A percentile compares a stretch with the other conserved stretches of the same genome.
Evolutionary conservation across 176 grass and related monocot genomes (phyloP).

Genomic region (Areca catechu): DNA sequence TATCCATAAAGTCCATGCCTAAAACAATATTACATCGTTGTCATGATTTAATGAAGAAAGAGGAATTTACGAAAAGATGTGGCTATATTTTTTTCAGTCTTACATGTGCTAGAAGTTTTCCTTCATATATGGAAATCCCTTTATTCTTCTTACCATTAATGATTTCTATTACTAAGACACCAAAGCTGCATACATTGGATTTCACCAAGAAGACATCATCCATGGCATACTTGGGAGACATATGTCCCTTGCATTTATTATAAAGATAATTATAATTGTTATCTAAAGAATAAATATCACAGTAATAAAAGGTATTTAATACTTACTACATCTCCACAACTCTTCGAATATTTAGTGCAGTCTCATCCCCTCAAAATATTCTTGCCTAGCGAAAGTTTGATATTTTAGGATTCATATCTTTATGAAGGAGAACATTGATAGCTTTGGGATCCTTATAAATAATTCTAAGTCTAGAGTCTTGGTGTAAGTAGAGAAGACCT

Average conservation of each 20-base stretch:
- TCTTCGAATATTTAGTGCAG: slow-evolving; percentile 48
- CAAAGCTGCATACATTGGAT: slow-evolving; percentile 60
- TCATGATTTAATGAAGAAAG: too few relatives aligned
- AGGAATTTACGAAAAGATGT: too few relatives aligned
- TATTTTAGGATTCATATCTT: too few relatives aligned
- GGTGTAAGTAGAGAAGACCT: slow-evolving; percentile 72
- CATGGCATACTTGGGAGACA: slow-evolving; percentile 67
- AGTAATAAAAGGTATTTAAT: neutral
- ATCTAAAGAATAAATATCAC: too few relatives aligned
- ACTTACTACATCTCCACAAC: slow-evolving; percentile 85
- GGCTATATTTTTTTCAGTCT: neutral
- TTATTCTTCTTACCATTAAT: slow-evolving; percentile 56
- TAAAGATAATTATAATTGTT: too few relatives aligned
- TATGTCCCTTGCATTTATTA: slow-evolving; percentile 35
- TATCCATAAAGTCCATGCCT: slow-evolving; percentile 1
- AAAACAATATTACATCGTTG: too few relatives aligned
- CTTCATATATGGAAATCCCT: slow-evolving; percentile 30
- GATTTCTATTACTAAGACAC: slow-evolving; percentile 58
- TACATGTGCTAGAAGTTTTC: slow-evolving; percentile 57
- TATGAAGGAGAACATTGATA: too few relatives aligned
- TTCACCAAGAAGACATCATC: slow-evolving; percentile 49
- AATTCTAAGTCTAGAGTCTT: slow-evolving; percentile 69
- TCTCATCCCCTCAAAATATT: slow-evolving; percentile 60
- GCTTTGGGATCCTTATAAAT: too few relatives aligned
- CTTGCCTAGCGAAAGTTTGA: slow-evolving; percentile 55